Conservation (phyloP, 2,329 filamentous ascomycete genomes). For the Leptographium lundbergii region DNA sequence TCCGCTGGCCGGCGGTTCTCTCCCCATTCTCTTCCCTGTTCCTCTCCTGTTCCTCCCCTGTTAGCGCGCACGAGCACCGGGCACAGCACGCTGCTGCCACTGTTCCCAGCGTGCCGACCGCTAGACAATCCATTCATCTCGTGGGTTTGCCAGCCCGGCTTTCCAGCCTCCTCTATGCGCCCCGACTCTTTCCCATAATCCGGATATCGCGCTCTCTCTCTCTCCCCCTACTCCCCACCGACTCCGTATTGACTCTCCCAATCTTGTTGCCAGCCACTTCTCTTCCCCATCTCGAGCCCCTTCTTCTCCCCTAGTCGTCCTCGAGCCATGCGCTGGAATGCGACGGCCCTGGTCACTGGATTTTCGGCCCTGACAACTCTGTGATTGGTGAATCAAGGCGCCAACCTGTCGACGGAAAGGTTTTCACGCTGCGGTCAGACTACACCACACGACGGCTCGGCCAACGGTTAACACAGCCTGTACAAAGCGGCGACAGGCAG, state of each 20-base stretch:
- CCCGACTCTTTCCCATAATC: neutral
- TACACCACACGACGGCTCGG: neutral
- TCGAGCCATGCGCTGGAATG: constrained; percentile 10
- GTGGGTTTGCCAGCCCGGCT: neutral
- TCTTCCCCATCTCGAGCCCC: neutral
- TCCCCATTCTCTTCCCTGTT: too few species aligned
- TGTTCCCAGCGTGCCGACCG: neutral
- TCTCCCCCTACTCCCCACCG: neutral
- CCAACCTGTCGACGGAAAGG: neutral
- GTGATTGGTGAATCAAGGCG: constrained; percentile 1
- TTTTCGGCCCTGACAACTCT: neutral
- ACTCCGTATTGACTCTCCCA: neutral
- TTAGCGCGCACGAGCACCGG: neutral
- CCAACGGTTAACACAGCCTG: neutral
- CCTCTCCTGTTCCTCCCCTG: neutral
- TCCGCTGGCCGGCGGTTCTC: neutral
- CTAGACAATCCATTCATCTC: neutral
- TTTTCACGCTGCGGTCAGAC: neutral
- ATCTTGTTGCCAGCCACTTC: neutral
- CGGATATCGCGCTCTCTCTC: neutral
- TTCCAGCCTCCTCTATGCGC: neutral
- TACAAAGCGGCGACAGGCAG: neutral
- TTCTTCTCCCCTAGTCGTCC: neutral
- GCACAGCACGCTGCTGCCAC: neutral
- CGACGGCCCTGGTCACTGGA: constrained; percentile 2